These are phyloP conservation scores for Spirogloea muscicola DNA, from an alignment of 139 green algal species.

Conservation along the genomic window DNA sequence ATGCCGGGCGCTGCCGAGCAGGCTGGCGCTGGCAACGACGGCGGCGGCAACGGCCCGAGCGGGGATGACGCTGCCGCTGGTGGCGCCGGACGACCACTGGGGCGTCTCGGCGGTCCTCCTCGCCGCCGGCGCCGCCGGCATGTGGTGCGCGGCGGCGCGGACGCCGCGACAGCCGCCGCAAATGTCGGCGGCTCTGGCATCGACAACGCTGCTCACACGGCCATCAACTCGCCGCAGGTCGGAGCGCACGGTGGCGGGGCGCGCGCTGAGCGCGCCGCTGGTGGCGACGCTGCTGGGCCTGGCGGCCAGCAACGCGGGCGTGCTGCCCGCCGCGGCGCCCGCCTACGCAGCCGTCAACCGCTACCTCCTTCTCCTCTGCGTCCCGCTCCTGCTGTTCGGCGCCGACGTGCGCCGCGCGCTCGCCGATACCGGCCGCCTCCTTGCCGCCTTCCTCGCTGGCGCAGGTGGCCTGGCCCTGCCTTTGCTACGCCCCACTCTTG, in stretches of 20 bases:
- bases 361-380: slow-evolving; percentile 80
- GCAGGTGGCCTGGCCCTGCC: no score
- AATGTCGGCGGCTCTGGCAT: no score
- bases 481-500: no score
- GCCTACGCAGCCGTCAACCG: slow-evolving; percentile 68
- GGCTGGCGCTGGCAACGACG: no score
- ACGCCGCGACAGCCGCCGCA: no score
- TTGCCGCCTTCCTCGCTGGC: slow-evolving; percentile 63
- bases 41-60: no score
- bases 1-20: no score
- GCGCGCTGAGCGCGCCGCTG: slow-evolving; percentile 73
- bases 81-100: slow-evolving; percentile 33
- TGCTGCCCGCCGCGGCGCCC: slow-evolving; percentile 52
- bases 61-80: no score
- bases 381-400: slow-evolving; percentile 83
- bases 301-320: slow-evolving; percentile 63
- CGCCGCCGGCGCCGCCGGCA: not conserved
- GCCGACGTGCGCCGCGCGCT: slow-evolving; percentile 77
- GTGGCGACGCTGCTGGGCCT: slow-evolving; percentile 73
- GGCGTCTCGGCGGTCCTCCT: slow-evolving; percentile 43
- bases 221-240: slow-evolving; percentile 15
- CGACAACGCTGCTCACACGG: no score
- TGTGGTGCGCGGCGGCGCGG: no score
- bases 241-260: slow-evolving; percentile 52
- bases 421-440: slow-evolving; percentile 65